A percentile compares a stretch with the other conserved stretches of the same genome.
Evolutionary conservation across 441 rosid species (phyloP).

Genomic region (Biscutella laevigata): DNA sequence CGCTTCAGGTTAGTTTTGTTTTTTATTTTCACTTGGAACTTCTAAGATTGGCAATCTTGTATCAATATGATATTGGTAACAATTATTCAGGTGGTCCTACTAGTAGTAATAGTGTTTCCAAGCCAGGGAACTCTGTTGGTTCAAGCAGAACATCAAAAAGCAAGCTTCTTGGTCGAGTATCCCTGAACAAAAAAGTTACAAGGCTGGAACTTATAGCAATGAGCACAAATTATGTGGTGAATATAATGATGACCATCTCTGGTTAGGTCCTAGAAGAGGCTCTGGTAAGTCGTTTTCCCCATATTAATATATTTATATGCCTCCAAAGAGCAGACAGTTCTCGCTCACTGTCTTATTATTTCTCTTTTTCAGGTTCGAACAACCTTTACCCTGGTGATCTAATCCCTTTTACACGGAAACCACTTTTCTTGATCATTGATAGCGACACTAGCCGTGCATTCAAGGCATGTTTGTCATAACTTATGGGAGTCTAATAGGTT

Average conservation of each 20-base stretch:
- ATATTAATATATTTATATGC: background rate
- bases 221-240: constrained; percentile 40
- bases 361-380: constrained; percentile 44
- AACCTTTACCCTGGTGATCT: constrained; percentile 82
- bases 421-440: constrained; percentile 83
- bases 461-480: constrained; percentile 99
- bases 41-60: background rate
- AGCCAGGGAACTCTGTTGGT: constrained; percentile 44
- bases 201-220: constrained; percentile 41
- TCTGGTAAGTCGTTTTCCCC: constrained; percentile 42
- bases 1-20: constrained; percentile 54
- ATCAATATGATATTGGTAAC: constrained; percentile 20
- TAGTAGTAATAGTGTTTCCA: constrained; percentile 27
- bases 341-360: background rate
- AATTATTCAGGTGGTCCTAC: constrained; percentile 50
- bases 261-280: constrained; percentile 69
- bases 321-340: background rate
- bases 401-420: constrained; percentile 85
- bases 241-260: constrained; percentile 41
- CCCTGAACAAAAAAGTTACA: constrained; percentile 44
- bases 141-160: constrained; percentile 52
- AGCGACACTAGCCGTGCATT: constrained; percentile 95
- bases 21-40: constrained; percentile 12
- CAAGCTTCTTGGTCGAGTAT: constrained; percentile 39
- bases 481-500: constrained; percentile 14